A percentile compares a stretch with the other conserved stretches of the same genome.
These are phyloP conservation scores for Juncus inflexus DNA, from an alignment of 176 grass and related monocot genomes.

Conservation along the genomic window DNA sequence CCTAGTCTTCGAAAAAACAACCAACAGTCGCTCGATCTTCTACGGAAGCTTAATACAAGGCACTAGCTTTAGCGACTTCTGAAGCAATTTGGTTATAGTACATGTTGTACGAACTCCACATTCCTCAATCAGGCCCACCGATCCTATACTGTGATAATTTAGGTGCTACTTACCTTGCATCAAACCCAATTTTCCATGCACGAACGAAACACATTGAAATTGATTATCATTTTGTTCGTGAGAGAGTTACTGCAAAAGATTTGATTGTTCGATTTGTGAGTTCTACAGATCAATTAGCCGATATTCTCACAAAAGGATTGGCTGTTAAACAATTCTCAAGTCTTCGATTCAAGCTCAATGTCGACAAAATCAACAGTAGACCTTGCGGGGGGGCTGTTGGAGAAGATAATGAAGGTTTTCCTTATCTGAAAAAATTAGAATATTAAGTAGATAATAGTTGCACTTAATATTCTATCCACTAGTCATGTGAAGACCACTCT, in stretches of 20 bases:
- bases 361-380: too few relatives aligned
- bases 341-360: too few relatives aligned
- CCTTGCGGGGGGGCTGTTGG: too few relatives aligned
- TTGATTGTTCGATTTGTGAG: background rate
- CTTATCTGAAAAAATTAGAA: too few relatives aligned
- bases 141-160: too few relatives aligned
- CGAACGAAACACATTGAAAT: background rate
- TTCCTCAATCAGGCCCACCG: background rate
- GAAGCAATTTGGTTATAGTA: background rate
- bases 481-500: too few relatives aligned
- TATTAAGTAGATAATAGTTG: too few relatives aligned
- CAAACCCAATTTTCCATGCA: background rate
- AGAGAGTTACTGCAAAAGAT: background rate
- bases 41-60: background rate
- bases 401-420: too few relatives aligned
- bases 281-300: too few relatives aligned
- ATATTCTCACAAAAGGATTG: too few relatives aligned
- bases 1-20: background rate
- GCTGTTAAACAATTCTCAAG: too few relatives aligned
- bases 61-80: background rate
- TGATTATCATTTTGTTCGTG: background rate
- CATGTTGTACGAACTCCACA: background rate
- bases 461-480: too few relatives aligned
- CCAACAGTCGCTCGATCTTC: background rate
- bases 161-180: background rate